These are phyloP conservation scores for Colletotrichum caudatum DNA, from an alignment of 2,329 filamentous ascomycete species.

Conservation along the genomic window DNA sequence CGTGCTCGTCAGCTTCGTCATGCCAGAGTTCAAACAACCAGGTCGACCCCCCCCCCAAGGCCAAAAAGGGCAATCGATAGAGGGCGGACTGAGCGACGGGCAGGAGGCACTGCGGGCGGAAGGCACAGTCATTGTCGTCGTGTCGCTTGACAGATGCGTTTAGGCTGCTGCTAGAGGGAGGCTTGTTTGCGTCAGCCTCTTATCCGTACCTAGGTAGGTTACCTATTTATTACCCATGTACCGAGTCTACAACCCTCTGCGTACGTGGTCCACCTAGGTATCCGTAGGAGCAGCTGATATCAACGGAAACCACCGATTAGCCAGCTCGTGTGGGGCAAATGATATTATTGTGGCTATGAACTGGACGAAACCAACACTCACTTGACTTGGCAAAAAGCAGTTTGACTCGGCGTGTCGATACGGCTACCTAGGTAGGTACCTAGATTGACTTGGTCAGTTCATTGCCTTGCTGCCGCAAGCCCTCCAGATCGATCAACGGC, in stretches of 20 bases:
- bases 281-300: neutral
- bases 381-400: neutral
- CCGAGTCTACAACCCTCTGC: neutral
- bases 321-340: conserved; percentile 28
- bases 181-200: conserved; percentile 29
- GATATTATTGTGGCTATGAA: conserved; percentile 26
- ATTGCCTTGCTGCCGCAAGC: neutral
- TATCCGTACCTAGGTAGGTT: neutral
- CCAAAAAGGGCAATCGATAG: conserved; percentile 18
- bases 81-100: neutral
- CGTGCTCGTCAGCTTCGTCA: neutral
- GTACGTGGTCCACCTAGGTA: too few species aligned
- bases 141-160: conserved; percentile 10
- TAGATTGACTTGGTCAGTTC: neutral
- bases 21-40: conserved; percentile 23
- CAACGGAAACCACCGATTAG: neutral
- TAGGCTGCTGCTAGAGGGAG: neutral
- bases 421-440: too few species aligned
- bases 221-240: neutral
- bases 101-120: conserved; percentile 8
- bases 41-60: conserved; percentile 2
- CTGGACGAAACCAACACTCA: conserved; percentile 12
- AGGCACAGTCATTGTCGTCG: neutral
- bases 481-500: conserved; percentile 1
- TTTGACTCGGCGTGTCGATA: neutral